These are phyloP conservation scores for Jacaranda copaia DNA, from an alignment of 257 asterid species.

Conservation along the genomic window DNA sequence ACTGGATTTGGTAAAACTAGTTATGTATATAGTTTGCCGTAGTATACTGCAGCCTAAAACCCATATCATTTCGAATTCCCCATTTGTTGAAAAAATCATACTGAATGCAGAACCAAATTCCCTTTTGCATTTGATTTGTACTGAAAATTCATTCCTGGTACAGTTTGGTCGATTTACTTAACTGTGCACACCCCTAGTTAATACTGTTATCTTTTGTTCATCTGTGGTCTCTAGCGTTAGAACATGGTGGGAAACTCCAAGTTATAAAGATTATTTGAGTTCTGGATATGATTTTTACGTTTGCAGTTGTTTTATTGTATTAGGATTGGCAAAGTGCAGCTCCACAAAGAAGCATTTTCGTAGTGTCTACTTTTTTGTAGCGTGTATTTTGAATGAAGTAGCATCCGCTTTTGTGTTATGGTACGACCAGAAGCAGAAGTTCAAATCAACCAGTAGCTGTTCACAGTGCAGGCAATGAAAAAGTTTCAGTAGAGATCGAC, in stretches of 20 bases:
- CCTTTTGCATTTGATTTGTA: too few relatives aligned
- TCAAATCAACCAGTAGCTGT: not conserved
- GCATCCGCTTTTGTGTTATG: not conserved
- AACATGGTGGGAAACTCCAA: not conserved
- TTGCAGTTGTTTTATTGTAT: constrained; percentile 27
- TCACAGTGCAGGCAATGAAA: not conserved
- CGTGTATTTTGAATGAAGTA: not conserved
- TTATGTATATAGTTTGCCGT: too few relatives aligned
- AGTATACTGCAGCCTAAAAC: too few relatives aligned
- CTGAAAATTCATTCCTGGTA: too few relatives aligned
- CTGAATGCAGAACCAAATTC: too few relatives aligned
- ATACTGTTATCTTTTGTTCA: not conserved
- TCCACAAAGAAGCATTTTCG: not conserved
- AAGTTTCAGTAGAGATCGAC: not conserved
- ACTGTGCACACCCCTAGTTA: not conserved
- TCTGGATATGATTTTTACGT: constrained; percentile 6
- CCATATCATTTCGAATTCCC: too few relatives aligned
- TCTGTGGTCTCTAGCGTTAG: not conserved
- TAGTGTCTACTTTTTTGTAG: not conserved
- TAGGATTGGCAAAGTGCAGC: constrained; percentile 23
- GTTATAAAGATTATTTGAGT: not conserved
- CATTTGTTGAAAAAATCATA: too few relatives aligned
- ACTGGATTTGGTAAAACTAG: too few relatives aligned
- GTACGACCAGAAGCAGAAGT: constrained; percentile 8
- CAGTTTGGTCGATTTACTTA: too few relatives aligned